phyloP scores from a whole-genome alignment of 148 eudicot genomes.

The Fagopyrum tataricum region DNA sequence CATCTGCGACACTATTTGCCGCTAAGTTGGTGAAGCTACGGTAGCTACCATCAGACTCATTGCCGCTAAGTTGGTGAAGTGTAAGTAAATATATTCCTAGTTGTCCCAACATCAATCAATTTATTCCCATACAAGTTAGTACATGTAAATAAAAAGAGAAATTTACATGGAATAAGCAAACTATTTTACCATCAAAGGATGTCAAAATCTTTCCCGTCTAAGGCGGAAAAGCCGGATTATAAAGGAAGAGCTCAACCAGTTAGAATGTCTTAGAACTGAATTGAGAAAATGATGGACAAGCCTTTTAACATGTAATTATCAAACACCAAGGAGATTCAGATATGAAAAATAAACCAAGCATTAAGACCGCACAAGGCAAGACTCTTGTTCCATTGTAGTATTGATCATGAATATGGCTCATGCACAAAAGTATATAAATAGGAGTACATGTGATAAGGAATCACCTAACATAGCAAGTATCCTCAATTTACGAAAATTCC shows the following conservation, averaged over 20 bases:
- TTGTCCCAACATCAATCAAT: slow-evolving; percentile 31
- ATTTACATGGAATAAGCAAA: slow-evolving; percentile 15
- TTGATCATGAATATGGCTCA: not conserved
- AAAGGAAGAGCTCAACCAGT: not conserved
- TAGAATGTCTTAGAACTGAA: not conserved
- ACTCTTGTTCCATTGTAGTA: slow-evolving; percentile 37
- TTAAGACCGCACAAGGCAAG: slow-evolving; percentile 62
- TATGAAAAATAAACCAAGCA: slow-evolving; percentile 84
- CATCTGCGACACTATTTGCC: no score
- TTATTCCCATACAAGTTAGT: no score
- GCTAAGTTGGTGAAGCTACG: no score
- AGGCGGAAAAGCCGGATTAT: slow-evolving; percentile 46
- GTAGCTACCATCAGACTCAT: not conserved
- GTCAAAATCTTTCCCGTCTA: slow-evolving; percentile 59
- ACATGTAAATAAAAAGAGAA: not conserved
- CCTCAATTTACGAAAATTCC: slow-evolving; percentile 75
- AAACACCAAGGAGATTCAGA: slow-evolving; percentile 99
- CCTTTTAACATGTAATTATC: slow-evolving; percentile 33
- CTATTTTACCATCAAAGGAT: slow-evolving; percentile 74
- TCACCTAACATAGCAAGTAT: slow-evolving; percentile 70
- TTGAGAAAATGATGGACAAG: not conserved
- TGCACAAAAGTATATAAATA: not conserved
- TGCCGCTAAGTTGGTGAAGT: slow-evolving; percentile 83
- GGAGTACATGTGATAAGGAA: not conserved
- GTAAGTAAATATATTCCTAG: slow-evolving; percentile 66